A percentile compares a stretch with the other conserved stretches of the same genome.
Conservation (phyloP, 495 filamentous ascomycete species). For the Staphylotrichum longicolle region DNA sequence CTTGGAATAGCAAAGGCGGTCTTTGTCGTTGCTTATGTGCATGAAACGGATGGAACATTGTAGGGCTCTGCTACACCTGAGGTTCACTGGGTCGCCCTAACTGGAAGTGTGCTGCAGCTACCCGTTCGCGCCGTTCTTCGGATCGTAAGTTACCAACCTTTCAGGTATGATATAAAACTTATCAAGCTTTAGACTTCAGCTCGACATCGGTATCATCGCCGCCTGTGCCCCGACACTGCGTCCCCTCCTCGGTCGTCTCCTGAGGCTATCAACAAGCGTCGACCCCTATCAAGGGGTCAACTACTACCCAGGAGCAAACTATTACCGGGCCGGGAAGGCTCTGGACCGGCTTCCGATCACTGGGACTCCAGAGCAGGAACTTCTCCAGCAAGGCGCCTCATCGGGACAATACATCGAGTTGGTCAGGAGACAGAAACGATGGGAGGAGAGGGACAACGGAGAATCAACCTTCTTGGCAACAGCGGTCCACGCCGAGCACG, state of each 20-base stretch:
- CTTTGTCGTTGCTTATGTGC: slow-evolving; percentile 31
- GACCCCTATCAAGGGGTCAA: slow-evolving; percentile 1
- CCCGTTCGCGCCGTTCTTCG: slow-evolving; percentile 31
- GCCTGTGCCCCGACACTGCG: slow-evolving; percentile 9
- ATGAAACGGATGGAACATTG: slow-evolving; percentile 31
- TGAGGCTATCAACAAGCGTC: slow-evolving; percentile 23
- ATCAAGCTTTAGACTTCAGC: slow-evolving; percentile 6
- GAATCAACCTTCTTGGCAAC: neutral
- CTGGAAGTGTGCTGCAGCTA: slow-evolving; percentile 8
- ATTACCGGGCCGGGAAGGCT: slow-evolving; percentile 33
- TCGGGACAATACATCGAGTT: slow-evolving; percentile 6
- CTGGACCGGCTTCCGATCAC: slow-evolving; percentile 24
- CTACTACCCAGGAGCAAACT: slow-evolving; percentile 28
- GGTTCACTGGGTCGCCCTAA: no score
- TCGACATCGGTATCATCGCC: slow-evolving; percentile 12
- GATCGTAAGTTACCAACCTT: slow-evolving; percentile 29
- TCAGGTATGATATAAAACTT: no score
- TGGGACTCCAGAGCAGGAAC: neutral
- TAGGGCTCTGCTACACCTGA: slow-evolving; percentile 5
- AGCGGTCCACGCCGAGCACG: slow-evolving; percentile 15
- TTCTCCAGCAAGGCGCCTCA: neutral
- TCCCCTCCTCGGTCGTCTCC: slow-evolving; percentile 21
- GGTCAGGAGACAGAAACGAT: slow-evolving; percentile 1
- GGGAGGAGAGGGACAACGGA: neutral
- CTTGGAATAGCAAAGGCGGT: slow-evolving; percentile 34